Evolutionary conservation across 2,329 filamentous ascomycete species (phyloP).

Genomic region (Xylariaceae sp.): DNA sequence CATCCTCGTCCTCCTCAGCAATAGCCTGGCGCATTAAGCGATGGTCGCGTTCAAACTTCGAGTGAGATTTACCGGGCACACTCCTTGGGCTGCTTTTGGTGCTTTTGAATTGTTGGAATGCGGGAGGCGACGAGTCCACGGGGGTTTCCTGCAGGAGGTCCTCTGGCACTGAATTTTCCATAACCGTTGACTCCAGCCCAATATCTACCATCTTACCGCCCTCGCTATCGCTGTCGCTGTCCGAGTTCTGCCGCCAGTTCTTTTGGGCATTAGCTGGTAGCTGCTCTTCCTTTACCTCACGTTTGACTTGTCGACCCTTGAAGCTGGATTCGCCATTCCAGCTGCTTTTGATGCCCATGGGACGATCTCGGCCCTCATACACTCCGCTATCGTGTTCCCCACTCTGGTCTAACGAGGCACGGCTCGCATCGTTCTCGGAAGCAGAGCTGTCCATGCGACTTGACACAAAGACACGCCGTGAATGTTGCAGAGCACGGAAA

Average conservation of each 20-base stretch:
- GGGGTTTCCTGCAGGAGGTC: constrained; percentile 55
- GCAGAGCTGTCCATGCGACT: constrained; percentile 83
- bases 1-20: constrained; percentile 35
- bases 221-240: constrained; percentile 32
- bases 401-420: constrained; percentile 51
- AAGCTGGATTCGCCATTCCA: constrained; percentile 56
- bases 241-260: constrained; percentile 32
- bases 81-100: constrained; percentile 38
- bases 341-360: constrained; percentile 58
- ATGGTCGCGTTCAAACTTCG: constrained; percentile 46
- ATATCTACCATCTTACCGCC: constrained; percentile 78
- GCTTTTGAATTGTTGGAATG: constrained; percentile 57
- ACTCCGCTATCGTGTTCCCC: constrained; percentile 45
- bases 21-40: constrained; percentile 41
- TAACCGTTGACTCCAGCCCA: constrained; percentile 66
- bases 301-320: constrained; percentile 36
- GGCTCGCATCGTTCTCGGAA: constrained; percentile 66
- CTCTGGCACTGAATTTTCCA: constrained; percentile 56
- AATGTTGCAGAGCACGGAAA: constrained; percentile 85
- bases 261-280: constrained; percentile 29
- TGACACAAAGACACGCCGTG: constrained; percentile 79
- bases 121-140: constrained; percentile 52
- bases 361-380: constrained; percentile 45
- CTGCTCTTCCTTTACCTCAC: constrained; percentile 42
- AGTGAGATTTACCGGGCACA: constrained; percentile 37